Conservation (phyloP, 768 basidiomycete genomes). For the Floccularia luteovirens region DNA sequence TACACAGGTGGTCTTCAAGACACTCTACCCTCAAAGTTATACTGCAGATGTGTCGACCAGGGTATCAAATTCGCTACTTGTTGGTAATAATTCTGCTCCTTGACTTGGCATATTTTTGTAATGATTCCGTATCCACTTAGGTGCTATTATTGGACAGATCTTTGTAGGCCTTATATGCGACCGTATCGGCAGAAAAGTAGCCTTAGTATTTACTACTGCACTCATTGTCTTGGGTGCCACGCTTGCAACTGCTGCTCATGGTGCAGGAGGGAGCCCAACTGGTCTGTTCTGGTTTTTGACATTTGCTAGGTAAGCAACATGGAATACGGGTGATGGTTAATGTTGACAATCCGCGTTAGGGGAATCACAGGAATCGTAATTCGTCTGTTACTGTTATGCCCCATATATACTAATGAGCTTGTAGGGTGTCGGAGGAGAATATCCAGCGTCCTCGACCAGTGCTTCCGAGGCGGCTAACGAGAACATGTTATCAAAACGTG, state of each 20-base stretch:
- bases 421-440: conserved; percentile 72
- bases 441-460: conserved; percentile 64
- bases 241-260: conserved; percentile 62
- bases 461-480: conserved; percentile 74
- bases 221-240: conserved; percentile 66
- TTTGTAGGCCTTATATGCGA: conserved; percentile 67
- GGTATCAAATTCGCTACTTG: conserved; percentile 63
- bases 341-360: conserved; percentile 14
- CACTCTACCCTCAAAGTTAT: conserved; percentile 56
- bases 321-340: not conserved
- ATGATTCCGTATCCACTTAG: conserved; percentile 22
- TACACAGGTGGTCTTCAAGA: conserved; percentile 53
- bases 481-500: conserved; percentile 48
- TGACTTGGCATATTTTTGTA: not conserved
- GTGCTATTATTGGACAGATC: conserved; percentile 55
- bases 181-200: conserved; percentile 67
- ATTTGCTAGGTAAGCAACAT: conserved; percentile 31
- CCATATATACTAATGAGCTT: conserved; percentile 2
- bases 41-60: conserved; percentile 56
- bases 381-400: conserved; percentile 2
- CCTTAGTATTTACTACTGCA: conserved; percentile 59
- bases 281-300: conserved; percentile 76
- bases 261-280: conserved; percentile 40
- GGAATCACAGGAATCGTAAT: conserved; percentile 63
- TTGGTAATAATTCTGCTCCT: conserved; percentile 34